Percentiles rank a stretch among this genome's conserved stretches.
These are phyloP conservation scores for Sanghuangporus sanghuang DNA, from an alignment of 1,284 basidiomycete species.

Conservation along the genomic window DNA sequence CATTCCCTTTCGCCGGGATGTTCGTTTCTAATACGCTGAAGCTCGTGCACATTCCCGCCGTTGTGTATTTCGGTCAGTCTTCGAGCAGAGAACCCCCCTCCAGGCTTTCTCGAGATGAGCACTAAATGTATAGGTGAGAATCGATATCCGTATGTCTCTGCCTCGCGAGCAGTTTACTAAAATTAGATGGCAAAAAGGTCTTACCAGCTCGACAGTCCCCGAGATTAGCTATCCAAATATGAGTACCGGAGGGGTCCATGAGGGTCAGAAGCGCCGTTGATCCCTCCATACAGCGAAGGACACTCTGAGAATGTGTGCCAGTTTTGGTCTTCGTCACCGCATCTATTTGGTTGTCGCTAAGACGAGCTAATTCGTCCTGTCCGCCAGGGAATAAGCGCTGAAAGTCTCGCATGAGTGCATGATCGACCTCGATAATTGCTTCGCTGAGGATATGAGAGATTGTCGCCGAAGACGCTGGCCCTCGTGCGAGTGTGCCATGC, in stretches of 20 bases:
- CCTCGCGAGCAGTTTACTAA: slow-evolving; percentile 1
- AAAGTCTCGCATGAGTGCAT: slow-evolving; percentile 41
- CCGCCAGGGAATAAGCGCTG: slow-evolving; percentile 38
- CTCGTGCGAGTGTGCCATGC: slow-evolving; percentile 29
- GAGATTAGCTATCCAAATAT: slow-evolving; percentile 63
- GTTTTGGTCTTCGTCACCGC: slow-evolving; percentile 24
- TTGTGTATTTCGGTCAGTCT: slow-evolving; percentile 54
- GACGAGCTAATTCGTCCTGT: slow-evolving; percentile 21
- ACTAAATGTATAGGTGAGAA: slow-evolving; percentile 28
- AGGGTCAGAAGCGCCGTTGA: slow-evolving; percentile 56
- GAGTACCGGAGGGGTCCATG: slow-evolving; percentile 42
- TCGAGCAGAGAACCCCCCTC: slow-evolving; percentile 37
- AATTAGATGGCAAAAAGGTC: slow-evolving; percentile 14
- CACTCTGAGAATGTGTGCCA: slow-evolving; percentile 27
- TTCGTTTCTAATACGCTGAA: slow-evolving; percentile 41
- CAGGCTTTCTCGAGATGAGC: slow-evolving; percentile 37
- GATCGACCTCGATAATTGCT: slow-evolving; percentile 37
- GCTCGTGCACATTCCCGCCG: slow-evolving; percentile 43
- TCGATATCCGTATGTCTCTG: slow-evolving; percentile 5
- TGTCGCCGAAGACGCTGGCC: slow-evolving; percentile 30
- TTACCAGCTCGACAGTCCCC: slow-evolving; percentile 62
- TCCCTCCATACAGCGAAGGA: slow-evolving; percentile 51
- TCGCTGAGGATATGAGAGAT: slow-evolving; percentile 40
- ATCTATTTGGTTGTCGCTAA: slow-evolving; percentile 24
- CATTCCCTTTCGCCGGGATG: slow-evolving; percentile 52